Conservation (phyloP, 495 filamentous ascomycete species). For the Chaetomium fimeti region DNA sequence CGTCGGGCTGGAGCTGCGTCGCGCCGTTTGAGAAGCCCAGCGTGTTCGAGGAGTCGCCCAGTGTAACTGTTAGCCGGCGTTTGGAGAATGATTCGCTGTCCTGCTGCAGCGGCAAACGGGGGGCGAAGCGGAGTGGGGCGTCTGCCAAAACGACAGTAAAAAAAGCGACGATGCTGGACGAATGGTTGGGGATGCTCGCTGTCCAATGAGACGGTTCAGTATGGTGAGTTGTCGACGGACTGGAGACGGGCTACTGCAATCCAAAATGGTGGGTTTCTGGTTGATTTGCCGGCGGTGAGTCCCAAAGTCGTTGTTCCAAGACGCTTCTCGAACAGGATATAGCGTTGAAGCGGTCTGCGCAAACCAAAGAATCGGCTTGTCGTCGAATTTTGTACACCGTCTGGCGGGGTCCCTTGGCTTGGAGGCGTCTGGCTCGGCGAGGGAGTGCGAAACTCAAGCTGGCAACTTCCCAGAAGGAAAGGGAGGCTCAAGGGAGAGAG, state of each 20-base stretch:
- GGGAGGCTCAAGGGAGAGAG: constrained; percentile 6
- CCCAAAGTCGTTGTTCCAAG: not conserved
- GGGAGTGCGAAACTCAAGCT: not conserved
- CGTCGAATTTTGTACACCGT: constrained; percentile 3
- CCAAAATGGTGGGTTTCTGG: constrained; percentile 6
- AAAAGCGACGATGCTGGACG: constrained; percentile 19
- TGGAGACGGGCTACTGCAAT: constrained; percentile 1
- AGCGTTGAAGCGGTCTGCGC: not conserved
- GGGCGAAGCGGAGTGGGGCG: constrained; percentile 32
- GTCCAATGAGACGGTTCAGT: constrained; percentile 2
- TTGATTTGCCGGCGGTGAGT: constrained; percentile 14
- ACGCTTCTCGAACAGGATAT: not conserved
- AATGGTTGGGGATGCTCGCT: constrained; percentile 7
- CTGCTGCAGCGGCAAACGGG: constrained; percentile 37
- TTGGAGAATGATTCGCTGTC: constrained; percentile 37
- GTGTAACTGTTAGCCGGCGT: constrained; percentile 30
- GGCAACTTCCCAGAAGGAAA: constrained; percentile 1
- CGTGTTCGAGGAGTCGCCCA: constrained; percentile 42
- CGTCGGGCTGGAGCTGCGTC: constrained; percentile 23
- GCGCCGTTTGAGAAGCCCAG: constrained; percentile 22
- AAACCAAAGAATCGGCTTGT: not conserved
- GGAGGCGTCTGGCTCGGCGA: not conserved
- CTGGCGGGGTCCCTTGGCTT: not conserved
- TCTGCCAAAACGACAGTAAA: constrained; percentile 22
- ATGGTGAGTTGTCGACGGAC: constrained; percentile 11